A percentile compares a stretch with the other conserved stretches of the same genome.
These are phyloP conservation scores for Cryphonectria nitschkei DNA, from an alignment of 2,329 filamentous ascomycete species.

Conservation along the genomic window DNA sequence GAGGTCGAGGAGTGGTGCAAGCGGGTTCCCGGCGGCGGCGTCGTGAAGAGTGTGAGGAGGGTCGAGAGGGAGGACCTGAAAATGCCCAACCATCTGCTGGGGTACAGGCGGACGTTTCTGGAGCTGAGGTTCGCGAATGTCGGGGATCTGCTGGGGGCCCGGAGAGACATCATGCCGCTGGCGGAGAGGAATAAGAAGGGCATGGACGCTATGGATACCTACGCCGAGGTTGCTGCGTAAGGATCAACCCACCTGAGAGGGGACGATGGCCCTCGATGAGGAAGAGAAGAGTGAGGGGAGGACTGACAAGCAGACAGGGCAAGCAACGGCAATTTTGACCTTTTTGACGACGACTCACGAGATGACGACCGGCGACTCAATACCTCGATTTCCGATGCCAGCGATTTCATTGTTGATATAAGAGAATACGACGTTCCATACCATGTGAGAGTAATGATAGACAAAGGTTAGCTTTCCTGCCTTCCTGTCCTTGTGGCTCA, in stretches of 20 bases:
- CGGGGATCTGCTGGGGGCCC: slow-evolving; percentile 79
- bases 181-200: slow-evolving; percentile 97
- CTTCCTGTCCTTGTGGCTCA: not conserved
- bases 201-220: slow-evolving; percentile 96
- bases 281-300: slow-evolving; percentile 26
- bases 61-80: slow-evolving; percentile 91
- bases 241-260: slow-evolving; percentile 36
- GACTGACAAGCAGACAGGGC: slow-evolving; percentile 51
- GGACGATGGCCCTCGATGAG: slow-evolving; percentile 13
- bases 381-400: slow-evolving; percentile 79
- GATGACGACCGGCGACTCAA: slow-evolving; percentile 79
- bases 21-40: slow-evolving; percentile 75
- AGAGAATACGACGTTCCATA: slow-evolving; percentile 99
- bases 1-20: slow-evolving; percentile 97
- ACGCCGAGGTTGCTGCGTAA: slow-evolving; percentile 91
- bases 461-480: slow-evolving; percentile 49
- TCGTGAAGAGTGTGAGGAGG: slow-evolving; percentile 76
- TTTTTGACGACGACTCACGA: slow-evolving; percentile 88
- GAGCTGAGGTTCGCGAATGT: slow-evolving; percentile 89
- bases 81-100: slow-evolving; percentile 94
- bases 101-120: slow-evolving; percentile 86
- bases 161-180: slow-evolving; percentile 83
- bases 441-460: slow-evolving; percentile 98
- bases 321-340: slow-evolving; percentile 78
- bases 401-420: slow-evolving; percentile 97